These are phyloP conservation scores for Neospermospora avenae DNA, from an alignment of 2,329 filamentous ascomycete genomes.

Conservation along the genomic window DNA sequence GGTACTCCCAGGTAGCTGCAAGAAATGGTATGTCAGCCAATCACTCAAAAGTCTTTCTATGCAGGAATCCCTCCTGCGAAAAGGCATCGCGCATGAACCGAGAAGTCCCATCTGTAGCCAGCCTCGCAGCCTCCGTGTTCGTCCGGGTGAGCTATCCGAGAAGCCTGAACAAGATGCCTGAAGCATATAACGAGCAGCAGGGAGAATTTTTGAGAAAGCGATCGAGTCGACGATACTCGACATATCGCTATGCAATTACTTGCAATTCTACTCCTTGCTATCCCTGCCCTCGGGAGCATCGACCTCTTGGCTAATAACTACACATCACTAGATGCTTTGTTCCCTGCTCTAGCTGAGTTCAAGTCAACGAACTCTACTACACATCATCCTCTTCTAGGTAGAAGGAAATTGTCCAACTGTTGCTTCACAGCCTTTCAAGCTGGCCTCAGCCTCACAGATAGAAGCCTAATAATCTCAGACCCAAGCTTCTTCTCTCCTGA, in stretches of 20 bases:
- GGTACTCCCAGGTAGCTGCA: not conserved
- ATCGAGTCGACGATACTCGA: not conserved
- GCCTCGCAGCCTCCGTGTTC: not conserved
- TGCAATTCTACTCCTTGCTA: not conserved
- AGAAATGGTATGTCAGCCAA: not conserved
- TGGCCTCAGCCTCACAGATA: conserved; percentile 4
- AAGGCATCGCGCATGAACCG: not conserved
- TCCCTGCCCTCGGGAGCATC: not conserved
- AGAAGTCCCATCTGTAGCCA: not conserved
- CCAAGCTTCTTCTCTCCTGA: not conserved
- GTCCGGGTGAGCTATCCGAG: not conserved
- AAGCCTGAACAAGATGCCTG: not conserved
- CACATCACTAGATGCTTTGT: not conserved
- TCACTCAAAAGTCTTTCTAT: not conserved
- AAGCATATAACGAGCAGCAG: not conserved
- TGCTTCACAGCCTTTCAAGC: conserved; percentile 12
- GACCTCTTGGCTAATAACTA: not conserved
- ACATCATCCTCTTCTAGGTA: not conserved
- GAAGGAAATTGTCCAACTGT: conserved; percentile 9
- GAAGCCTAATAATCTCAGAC: not conserved
- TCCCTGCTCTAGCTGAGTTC: not conserved
- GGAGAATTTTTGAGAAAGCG: not conserved
- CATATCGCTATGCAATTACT: not conserved
- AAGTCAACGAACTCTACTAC: not conserved
- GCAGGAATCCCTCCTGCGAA: not conserved